These are phyloP conservation scores for Aotearoamyces nothofagi DNA, from an alignment of 2,329 filamentous ascomycete genomes.

Conservation along the genomic window DNA sequence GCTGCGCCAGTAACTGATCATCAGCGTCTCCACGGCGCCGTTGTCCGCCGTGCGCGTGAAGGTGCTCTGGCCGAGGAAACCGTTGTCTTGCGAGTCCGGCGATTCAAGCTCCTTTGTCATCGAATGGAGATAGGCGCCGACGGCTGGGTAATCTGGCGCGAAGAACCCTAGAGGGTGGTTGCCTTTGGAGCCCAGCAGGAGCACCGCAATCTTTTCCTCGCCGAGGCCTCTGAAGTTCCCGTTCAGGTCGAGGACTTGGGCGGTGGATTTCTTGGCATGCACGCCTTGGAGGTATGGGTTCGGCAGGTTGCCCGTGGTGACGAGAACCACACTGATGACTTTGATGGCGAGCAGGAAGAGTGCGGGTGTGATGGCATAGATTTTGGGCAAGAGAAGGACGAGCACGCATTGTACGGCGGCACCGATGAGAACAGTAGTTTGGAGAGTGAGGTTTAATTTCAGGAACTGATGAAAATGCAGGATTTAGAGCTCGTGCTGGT, in stretches of 20 bases:
- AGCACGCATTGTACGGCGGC: slow-evolving; percentile 7
- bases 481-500: too few species aligned
- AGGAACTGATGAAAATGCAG: too few species aligned
- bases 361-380: slow-evolving; percentile 6
- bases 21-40: slow-evolving; percentile 7
- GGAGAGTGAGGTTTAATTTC: too few species aligned
- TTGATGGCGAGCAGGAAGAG: slow-evolving; percentile 6
- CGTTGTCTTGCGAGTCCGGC: slow-evolving; percentile 6
- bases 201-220: slow-evolving; percentile 4
- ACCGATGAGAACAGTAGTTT: slow-evolving; percentile 9
- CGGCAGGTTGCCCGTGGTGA: slow-evolving; percentile 7
- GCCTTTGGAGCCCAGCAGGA: slow-evolving; percentile 9
- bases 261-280: slow-evolving; percentile 6
- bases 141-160: slow-evolving; percentile 6
- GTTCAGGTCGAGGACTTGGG: slow-evolving; percentile 6
- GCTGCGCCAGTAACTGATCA: slow-evolving; percentile 9
- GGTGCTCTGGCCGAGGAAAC: slow-evolving; percentile 8
- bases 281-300: slow-evolving; percentile 9
- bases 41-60: slow-evolving; percentile 6
- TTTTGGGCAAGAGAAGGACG: slow-evolving; percentile 6
- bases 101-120: slow-evolving; percentile 8
- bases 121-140: slow-evolving; percentile 3
- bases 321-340: slow-evolving; percentile 6
- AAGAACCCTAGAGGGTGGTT: slow-evolving; percentile 11
- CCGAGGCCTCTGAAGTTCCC: background rate